phyloP scores from a whole-genome alignment of 257 asterid species.

The Marsdenia floribunda region DNA sequence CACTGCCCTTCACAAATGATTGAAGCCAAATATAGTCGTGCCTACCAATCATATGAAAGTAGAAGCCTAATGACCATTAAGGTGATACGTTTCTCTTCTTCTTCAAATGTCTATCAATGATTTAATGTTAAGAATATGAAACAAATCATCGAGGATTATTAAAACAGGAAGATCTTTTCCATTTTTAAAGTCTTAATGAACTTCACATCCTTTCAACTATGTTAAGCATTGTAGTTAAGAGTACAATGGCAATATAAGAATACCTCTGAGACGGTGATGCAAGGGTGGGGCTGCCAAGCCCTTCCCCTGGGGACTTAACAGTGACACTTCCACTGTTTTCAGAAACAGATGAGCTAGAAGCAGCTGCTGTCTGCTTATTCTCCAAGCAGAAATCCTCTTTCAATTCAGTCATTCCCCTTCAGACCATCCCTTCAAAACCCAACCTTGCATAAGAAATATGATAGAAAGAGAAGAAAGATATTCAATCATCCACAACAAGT shows the following conservation, averaged over 20 bases:
- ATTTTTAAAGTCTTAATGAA: background rate
- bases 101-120: background rate
- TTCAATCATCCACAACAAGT: conserved; percentile 7
- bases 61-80: background rate
- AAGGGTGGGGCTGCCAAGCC: conserved; percentile 62
- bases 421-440: conserved; percentile 33
- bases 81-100: background rate
- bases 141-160: background rate
- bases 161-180: background rate
- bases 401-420: conserved; percentile 57
- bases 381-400: conserved; percentile 51
- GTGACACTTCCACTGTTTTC: conserved; percentile 66
- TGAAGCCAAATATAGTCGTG: background rate
- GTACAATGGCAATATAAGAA: conserved; percentile 10
- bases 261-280: conserved; percentile 81
- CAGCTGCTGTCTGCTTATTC: conserved; percentile 67
- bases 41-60: background rate
- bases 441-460: background rate
- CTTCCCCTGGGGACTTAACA: conserved; percentile 56
- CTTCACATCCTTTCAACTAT: background rate
- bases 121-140: background rate
- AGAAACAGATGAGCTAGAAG: conserved; percentile 83
- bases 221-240: background rate
- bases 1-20: background rate
- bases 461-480: conserved; percentile 10